phyloP scores from a whole-genome alignment of 108 stramenopile species.

The Parietichytrium sp. region DNA sequence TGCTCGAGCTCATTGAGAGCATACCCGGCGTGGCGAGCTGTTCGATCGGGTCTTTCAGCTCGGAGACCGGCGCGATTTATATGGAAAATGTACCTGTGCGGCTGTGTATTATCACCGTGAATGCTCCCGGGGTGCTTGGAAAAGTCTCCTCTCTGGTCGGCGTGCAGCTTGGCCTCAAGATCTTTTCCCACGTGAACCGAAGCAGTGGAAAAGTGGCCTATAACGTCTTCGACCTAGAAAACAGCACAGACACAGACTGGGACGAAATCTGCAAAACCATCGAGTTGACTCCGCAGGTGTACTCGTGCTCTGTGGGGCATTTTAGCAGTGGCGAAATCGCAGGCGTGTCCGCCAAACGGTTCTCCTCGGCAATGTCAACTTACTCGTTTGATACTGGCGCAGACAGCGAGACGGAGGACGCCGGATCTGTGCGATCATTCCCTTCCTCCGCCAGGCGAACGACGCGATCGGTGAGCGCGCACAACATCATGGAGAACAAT shows the following conservation, averaged over 20 bases:
- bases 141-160: neutral
- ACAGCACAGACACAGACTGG: neutral
- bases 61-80: neutral
- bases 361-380: too few species aligned
- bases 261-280: neutral
- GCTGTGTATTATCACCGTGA: neutral
- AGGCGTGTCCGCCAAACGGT: too few species aligned
- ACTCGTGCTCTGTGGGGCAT: neutral
- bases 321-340: neutral
- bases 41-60: slow-evolving; percentile 9
- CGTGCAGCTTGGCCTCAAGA: slow-evolving; percentile 26
- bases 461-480: too few species aligned
- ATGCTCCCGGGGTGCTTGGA: slow-evolving; percentile 28
- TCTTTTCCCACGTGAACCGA: slow-evolving; percentile 12
- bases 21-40: neutral
- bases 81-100: slow-evolving; percentile 4
- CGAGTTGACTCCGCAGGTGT: neutral
- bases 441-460: too few species aligned
- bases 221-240: neutral
- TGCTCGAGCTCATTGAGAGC: neutral
- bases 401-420: too few species aligned
- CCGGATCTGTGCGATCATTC: too few species aligned
- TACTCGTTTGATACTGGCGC: too few species aligned
- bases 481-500: too few species aligned
- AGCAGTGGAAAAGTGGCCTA: slow-evolving; percentile 11